phyloP scores from a whole-genome alignment of 495 filamentous ascomycete genomes.

The Neurospora sublineolata region DNA sequence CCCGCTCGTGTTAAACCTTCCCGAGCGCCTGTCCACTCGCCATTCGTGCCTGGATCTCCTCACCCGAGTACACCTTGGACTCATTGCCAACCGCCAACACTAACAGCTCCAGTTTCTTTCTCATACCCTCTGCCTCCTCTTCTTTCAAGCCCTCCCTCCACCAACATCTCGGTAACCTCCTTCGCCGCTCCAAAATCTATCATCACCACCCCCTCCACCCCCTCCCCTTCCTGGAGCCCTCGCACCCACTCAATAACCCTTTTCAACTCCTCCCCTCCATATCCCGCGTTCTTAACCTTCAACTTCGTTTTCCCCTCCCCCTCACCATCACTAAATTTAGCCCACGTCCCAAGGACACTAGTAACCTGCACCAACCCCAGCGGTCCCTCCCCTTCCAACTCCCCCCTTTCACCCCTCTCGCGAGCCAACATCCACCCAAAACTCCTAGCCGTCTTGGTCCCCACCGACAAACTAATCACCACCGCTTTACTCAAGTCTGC shows the following conservation, averaged over 20 bases:
- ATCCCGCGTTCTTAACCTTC: neutral
- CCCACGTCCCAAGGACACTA: neutral
- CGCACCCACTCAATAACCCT: neutral
- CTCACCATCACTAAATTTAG: neutral
- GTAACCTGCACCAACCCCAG: neutral
- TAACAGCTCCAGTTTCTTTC: neutral
- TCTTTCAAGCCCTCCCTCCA: neutral
- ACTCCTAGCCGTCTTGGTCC: neutral
- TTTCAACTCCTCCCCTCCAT: neutral
- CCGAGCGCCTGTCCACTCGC: neutral
- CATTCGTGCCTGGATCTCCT: neutral
- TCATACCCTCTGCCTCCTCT: neutral
- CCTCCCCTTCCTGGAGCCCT: neutral
- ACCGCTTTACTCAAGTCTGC: neutral
- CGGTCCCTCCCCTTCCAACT: neutral
- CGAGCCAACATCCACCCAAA: constrained; percentile 1
- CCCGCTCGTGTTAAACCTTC: constrained; percentile 1
- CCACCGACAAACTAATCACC: neutral
- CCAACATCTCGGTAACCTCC: neutral
- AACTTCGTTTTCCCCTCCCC: neutral
- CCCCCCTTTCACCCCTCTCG: neutral
- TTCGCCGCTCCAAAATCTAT: constrained; percentile 2
- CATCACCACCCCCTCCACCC: neutral
- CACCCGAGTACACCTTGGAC: constrained; percentile 3
- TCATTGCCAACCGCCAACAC: neutral